These are phyloP conservation scores for Immersiella caudata DNA, from an alignment of 495 filamentous ascomycete species.

Conservation along the genomic window DNA sequence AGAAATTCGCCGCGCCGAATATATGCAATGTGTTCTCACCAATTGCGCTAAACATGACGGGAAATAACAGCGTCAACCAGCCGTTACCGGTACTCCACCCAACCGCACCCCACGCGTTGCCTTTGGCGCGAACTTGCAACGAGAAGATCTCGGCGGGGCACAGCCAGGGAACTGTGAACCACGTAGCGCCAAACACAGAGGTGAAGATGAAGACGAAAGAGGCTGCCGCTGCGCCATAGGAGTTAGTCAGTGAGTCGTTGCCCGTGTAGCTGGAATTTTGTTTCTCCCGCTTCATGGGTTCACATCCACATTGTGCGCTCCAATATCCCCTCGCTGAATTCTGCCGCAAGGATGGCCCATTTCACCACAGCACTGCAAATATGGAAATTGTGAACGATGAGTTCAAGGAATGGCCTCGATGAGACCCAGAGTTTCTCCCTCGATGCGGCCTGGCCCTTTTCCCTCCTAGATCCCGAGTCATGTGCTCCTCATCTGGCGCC, in stretches of 20 bases:
- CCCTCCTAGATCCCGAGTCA: slow-evolving; percentile 3
- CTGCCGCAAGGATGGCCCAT: too few relatives aligned
- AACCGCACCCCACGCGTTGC: slow-evolving; percentile 8
- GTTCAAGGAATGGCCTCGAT: too few relatives aligned
- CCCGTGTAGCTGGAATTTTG: slow-evolving; percentile 21
- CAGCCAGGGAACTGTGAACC: slow-evolving; percentile 55
- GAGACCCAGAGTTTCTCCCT: too few relatives aligned
- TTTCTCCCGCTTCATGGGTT: too few relatives aligned
- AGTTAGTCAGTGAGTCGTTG: slow-evolving; percentile 29
- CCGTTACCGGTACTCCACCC: slow-evolving; percentile 5
- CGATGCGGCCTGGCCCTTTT: too few relatives aligned
- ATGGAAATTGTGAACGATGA: too few relatives aligned
- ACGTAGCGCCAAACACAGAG: slow-evolving; percentile 52
- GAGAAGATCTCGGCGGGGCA: slow-evolving; percentile 46
- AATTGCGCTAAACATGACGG: slow-evolving; percentile 14
- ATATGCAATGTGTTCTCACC: slow-evolving; percentile 12
- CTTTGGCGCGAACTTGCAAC: slow-evolving; percentile 12
- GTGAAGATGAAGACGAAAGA: slow-evolving; percentile 57
- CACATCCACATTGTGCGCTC: too few relatives aligned
- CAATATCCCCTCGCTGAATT: too few relatives aligned
- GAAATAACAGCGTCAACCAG: background rate
- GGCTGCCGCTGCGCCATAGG: slow-evolving; percentile 49
- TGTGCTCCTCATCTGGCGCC: too few relatives aligned
- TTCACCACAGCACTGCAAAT: too few relatives aligned
- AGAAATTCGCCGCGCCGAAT: slow-evolving; percentile 10